Conservation (phyloP, 1,284 basidiomycete genomes). For the Papiliotrema flavescens region DNA sequence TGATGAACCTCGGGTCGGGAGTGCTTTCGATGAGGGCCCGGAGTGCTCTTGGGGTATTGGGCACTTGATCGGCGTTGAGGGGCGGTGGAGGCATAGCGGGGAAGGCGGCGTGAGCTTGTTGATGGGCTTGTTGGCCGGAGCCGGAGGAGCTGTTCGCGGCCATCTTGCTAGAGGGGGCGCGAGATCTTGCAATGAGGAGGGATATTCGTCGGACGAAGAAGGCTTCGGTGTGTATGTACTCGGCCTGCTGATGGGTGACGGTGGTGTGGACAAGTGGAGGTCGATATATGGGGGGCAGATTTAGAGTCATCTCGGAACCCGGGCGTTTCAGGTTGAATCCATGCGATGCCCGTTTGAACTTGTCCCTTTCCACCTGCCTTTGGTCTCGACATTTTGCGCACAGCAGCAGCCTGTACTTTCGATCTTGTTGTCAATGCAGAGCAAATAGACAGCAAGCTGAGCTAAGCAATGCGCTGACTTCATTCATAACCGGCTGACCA, state of each 20-base stretch:
- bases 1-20: background rate
- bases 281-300: background rate
- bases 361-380: background rate
- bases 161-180: background rate
- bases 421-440: too few relatives aligned
- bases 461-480: too few relatives aligned
- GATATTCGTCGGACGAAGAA: background rate
- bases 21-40: background rate
- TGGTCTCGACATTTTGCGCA: background rate
- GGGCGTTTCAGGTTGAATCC: background rate
- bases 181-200: background rate
- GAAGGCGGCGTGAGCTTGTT: background rate
- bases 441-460: too few relatives aligned
- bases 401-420: background rate
- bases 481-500: too few relatives aligned
- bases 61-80: background rate
- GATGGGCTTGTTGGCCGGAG: background rate
- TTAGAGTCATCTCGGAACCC: background rate
- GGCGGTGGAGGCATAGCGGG: background rate
- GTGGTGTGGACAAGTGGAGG: background rate
- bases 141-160: background rate
- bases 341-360: background rate
- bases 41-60: background rate
- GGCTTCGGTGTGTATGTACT: too few relatives aligned
- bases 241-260: background rate